Evolutionary conservation across 1,284 basidiomycete genomes (phyloP).

Genomic region (Calocybe gambosa): DNA sequence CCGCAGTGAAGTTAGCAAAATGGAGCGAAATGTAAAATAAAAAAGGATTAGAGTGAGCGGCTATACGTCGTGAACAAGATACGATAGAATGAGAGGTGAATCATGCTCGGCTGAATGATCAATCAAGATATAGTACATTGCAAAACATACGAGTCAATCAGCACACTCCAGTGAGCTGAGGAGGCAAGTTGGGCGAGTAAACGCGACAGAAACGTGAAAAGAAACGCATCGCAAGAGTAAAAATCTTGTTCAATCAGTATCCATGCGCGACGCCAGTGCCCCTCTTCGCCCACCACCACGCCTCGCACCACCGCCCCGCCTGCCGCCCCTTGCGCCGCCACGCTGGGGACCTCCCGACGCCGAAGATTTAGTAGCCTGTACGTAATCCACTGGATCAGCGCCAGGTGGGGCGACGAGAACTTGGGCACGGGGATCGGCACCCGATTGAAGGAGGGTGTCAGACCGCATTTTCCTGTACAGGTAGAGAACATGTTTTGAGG

Average conservation of each 20-base stretch:
- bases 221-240: background rate
- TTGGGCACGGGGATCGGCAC: slow-evolving; percentile 54
- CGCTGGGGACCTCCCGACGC: slow-evolving; percentile 28
- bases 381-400: slow-evolving; percentile 50
- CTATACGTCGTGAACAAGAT: background rate
- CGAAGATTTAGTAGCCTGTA: slow-evolving; percentile 27
- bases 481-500: slow-evolving; percentile 1
- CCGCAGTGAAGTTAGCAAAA: background rate
- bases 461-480: slow-evolving; percentile 75
- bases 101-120: background rate
- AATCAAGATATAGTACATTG: slow-evolving; percentile 3
- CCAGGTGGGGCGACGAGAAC: slow-evolving; percentile 70
- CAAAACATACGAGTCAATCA: slow-evolving; percentile 2
- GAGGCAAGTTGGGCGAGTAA: background rate
- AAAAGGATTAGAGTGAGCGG: too few species aligned
- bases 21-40: background rate
- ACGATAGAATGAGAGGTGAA: background rate
- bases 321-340: slow-evolving; percentile 33
- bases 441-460: slow-evolving; percentile 59
- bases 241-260: slow-evolving; percentile 26
- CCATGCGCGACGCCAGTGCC: slow-evolving; percentile 32
- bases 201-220: background rate
- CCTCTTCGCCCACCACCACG: slow-evolving; percentile 28
- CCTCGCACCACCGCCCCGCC: slow-evolving; percentile 27
- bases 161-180: background rate